These are phyloP conservation scores for Endoconidiophora polonica DNA, from an alignment of 2,329 filamentous ascomycete species.

Conservation along the genomic window DNA sequence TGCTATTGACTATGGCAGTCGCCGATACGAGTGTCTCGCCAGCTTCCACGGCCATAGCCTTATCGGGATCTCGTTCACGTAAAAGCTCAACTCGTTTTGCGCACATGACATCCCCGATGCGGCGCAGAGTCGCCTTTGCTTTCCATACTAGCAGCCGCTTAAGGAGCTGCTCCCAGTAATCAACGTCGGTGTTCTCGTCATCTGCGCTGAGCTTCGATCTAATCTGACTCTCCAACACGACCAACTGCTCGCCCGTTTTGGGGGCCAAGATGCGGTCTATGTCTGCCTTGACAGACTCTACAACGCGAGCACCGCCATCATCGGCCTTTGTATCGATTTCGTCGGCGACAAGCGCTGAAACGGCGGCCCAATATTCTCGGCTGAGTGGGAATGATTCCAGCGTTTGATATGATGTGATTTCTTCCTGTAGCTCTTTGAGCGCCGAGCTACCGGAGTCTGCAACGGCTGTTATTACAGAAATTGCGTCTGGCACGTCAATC, in stretches of 20 bases:
- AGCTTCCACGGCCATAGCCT: constrained; percentile 28
- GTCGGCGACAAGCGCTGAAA: constrained; percentile 65
- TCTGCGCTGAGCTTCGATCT: constrained; percentile 70
- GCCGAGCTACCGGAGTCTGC: constrained; percentile 39
- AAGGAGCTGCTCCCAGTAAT: constrained; percentile 93
- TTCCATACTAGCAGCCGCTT: constrained; percentile 79
- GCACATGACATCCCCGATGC: constrained; percentile 60
- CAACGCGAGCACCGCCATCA: constrained; percentile 47
- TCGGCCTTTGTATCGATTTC: constrained; percentile 42
- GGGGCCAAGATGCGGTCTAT: constrained; percentile 75
- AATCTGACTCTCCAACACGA: constrained; percentile 74
- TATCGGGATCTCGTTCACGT: constrained; percentile 48
- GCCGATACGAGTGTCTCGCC: constrained; percentile 15
- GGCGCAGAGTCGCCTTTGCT: constrained; percentile 67
- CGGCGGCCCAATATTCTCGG: constrained; percentile 79
- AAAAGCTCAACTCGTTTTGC: constrained; percentile 51
- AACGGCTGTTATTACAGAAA: constrained; percentile 51
- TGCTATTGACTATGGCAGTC: constrained; percentile 7
- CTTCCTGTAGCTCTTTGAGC: constrained; percentile 60
- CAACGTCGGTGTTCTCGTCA: constrained; percentile 80
- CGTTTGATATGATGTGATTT: constrained; percentile 63
- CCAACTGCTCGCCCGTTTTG: constrained; percentile 76
- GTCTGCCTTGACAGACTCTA: constrained; percentile 69
- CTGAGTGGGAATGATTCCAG: constrained; percentile 67
- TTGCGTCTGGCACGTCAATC: constrained; percentile 63